A percentile compares a stretch with the other conserved stretches of the same genome.
Conservation (phyloP, 2,329 filamentous ascomycete genomes). For the Hymenoscyphus scutula region DNA sequence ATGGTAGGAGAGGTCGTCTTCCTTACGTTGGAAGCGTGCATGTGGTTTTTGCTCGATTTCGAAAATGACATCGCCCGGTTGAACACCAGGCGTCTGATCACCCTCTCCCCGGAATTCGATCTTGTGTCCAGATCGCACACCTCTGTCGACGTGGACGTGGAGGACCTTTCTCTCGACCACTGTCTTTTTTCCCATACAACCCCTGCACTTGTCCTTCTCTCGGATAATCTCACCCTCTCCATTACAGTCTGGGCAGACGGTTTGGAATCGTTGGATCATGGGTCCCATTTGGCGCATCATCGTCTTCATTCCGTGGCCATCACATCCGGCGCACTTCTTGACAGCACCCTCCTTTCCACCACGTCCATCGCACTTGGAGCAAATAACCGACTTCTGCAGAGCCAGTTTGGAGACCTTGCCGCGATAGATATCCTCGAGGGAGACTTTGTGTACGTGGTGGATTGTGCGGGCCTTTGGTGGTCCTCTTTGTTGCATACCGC, state of each 20-base stretch:
- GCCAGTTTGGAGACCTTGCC: constrained; percentile 98
- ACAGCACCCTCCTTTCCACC: constrained; percentile 98
- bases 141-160: constrained; percentile 94
- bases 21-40: constrained; percentile 87
- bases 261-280: constrained; percentile 99
- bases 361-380: constrained; percentile 87
- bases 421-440: constrained; percentile 94
- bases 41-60: constrained; percentile 99
- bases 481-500: constrained; percentile 73
- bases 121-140: constrained; percentile 90
- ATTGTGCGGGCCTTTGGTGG: constrained; percentile 91
- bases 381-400: constrained; percentile 95
- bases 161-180: constrained; percentile 96
- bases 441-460: constrained; percentile 97
- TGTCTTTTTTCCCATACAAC: constrained; percentile 96
- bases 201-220: constrained; percentile 97
- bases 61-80: constrained; percentile 95
- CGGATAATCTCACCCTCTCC: constrained; percentile 96
- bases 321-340: constrained; percentile 85
- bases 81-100: constrained; percentile 89
- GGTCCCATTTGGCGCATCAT: constrained; percentile 99
- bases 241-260: constrained; percentile 95
- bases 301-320: constrained; percentile 96
- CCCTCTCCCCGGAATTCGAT: constrained; percentile 97
- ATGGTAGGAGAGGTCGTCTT: constrained; percentile 93